A percentile compares a stretch with the other conserved stretches of the same genome.
These are phyloP conservation scores for Nitzschia inconspicua DNA, from an alignment of 108 stramenopile species.

Conservation along the genomic window DNA sequence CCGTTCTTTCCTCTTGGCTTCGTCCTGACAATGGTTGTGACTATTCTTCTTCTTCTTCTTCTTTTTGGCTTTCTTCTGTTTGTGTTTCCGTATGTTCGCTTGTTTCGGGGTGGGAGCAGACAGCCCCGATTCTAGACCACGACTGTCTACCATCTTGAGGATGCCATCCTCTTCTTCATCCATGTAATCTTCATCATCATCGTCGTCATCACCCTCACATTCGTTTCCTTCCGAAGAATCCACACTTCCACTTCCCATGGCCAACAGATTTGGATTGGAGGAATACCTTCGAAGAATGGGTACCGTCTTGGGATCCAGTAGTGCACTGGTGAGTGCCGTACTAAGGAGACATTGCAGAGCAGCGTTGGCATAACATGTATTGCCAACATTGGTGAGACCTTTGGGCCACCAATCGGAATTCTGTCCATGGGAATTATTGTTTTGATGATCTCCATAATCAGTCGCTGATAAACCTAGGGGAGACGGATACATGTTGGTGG, in stretches of 20 bases:
- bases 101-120: constrained; percentile 9
- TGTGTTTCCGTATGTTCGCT: too few species aligned
- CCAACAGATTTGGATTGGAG: constrained; percentile 73
- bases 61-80: neutral
- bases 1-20: constrained; percentile 19
- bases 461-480: constrained; percentile 1
- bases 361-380: constrained; percentile 84
- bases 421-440: neutral
- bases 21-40: constrained; percentile 1
- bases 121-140: neutral
- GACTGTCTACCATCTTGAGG: constrained; percentile 3
- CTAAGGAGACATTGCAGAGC: constrained; percentile 76
- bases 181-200: constrained; percentile 6
- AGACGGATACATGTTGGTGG: neutral
- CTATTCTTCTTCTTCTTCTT: constrained; percentile 11
- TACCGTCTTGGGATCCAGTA: constrained; percentile 62
- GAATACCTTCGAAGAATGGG: constrained; percentile 71
- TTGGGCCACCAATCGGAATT: constrained; percentile 41
- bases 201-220: neutral
- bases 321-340: constrained; percentile 68
- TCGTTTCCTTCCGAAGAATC: constrained; percentile 52
- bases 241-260: constrained; percentile 61
- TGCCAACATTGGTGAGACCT: constrained; percentile 78
- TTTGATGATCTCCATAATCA: neutral
- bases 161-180: constrained; percentile 28